These are phyloP conservation scores for Erysiphe neolycopersici DNA, from an alignment of 2,329 filamentous ascomycete genomes.

Conservation along the genomic window DNA sequence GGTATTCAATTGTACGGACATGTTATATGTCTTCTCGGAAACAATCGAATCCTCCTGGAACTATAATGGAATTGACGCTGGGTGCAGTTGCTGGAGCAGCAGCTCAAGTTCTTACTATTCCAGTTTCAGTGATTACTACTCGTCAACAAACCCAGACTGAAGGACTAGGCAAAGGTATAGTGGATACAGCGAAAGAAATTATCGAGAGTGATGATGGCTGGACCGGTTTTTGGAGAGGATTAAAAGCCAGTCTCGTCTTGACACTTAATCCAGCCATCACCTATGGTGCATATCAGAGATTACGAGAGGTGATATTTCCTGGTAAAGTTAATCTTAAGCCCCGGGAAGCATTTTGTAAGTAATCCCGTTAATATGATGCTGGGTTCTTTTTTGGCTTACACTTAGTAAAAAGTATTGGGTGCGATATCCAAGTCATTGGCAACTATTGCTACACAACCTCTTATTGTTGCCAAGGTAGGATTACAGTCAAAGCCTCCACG, in stretches of 20 bases:
- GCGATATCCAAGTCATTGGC: slow-evolving; percentile 81
- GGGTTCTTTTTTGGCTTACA: too few species aligned
- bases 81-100: slow-evolving; percentile 73
- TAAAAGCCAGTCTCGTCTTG: slow-evolving; percentile 86
- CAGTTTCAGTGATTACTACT: slow-evolving; percentile 83
- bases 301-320: slow-evolving; percentile 54
- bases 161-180: slow-evolving; percentile 47
- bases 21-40: slow-evolving; percentile 41
- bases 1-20: slow-evolving; percentile 72
- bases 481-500: slow-evolving; percentile 72
- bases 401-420: slow-evolving; percentile 40
- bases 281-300: slow-evolving; percentile 82
- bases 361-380: background rate
- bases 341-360: slow-evolving; percentile 77
- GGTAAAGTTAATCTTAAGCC: slow-evolving; percentile 49
- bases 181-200: slow-evolving; percentile 74
- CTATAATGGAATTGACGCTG: slow-evolving; percentile 54
- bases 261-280: slow-evolving; percentile 95
- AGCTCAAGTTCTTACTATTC: slow-evolving; percentile 89
- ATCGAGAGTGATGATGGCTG: slow-evolving; percentile 74
- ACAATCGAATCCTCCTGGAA: slow-evolving; percentile 39
- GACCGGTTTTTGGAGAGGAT: slow-evolving; percentile 70
- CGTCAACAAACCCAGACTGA: slow-evolving; percentile 83
- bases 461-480: slow-evolving; percentile 95
- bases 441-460: slow-evolving; percentile 73